A percentile compares a stretch with the other conserved stretches of the same genome.
Conservation (phyloP, 805 yeast genomes). For the Naumovozyma dairenensis region DNA sequence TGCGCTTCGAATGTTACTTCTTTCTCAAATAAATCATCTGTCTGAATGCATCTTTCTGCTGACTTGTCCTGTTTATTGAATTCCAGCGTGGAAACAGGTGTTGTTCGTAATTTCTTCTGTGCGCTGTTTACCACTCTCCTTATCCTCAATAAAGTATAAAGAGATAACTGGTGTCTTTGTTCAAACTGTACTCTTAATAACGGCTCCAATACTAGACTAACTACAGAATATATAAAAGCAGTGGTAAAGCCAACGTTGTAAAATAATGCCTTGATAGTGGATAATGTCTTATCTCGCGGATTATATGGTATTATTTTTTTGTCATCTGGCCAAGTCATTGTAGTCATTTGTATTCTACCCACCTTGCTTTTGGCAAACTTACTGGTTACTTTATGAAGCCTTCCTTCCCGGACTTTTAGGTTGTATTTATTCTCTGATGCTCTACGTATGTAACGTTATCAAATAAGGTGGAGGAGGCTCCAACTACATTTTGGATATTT, state of each 20-base stretch:
- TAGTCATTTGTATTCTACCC: neutral
- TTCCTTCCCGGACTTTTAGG: no score
- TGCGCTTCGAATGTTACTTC: no score
- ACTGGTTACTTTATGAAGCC: no score
- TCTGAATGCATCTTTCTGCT: conserved; percentile 23
- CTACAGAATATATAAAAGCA: conserved; percentile 10
- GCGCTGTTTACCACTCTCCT: conserved; percentile 21
- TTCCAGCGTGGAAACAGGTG: conserved; percentile 36
- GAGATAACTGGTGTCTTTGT: conserved; percentile 31
- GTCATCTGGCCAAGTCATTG: neutral
- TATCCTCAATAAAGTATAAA: conserved; percentile 22
- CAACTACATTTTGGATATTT: no score
- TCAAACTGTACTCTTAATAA: conserved; percentile 30
- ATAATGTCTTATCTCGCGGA: conserved; percentile 7
- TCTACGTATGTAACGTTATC: no score
- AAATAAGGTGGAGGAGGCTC: no score
- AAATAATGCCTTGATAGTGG: conserved; percentile 18
- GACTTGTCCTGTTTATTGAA: conserved; percentile 32
- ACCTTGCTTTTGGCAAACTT: no score
- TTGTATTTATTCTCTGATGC: no score
- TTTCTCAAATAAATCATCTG: no score
- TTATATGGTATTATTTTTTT: neutral
- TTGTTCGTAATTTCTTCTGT: conserved; percentile 20
- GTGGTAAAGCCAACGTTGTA: conserved; percentile 21
- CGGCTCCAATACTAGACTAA: conserved; percentile 30